A percentile compares a stretch with the other conserved stretches of the same genome.
Conservation (phyloP, 2,329 filamentous ascomycete species). For the Microascus cirrosus region DNA sequence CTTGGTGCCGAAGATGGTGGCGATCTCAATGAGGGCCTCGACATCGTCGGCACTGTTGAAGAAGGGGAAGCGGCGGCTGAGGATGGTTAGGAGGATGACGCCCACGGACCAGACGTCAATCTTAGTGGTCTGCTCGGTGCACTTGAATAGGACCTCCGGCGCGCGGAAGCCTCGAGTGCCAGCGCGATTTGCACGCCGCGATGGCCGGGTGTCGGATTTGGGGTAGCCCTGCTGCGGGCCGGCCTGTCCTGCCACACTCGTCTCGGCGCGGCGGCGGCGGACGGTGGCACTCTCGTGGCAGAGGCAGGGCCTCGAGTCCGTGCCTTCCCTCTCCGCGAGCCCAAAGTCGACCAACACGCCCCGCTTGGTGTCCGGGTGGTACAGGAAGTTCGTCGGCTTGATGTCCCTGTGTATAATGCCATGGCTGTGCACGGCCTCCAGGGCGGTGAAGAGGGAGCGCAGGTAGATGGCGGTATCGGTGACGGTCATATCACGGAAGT, state of each 20-base stretch:
- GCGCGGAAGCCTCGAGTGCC: constrained; percentile 93
- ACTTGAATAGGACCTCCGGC: constrained; percentile 94
- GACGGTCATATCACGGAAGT: constrained; percentile 84
- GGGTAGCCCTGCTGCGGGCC: constrained; percentile 60
- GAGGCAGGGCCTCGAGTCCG: constrained; percentile 69
- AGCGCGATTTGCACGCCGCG: constrained; percentile 83
- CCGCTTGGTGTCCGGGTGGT: constrained; percentile 67
- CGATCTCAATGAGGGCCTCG: constrained; percentile 94
- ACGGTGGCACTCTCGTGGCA: constrained; percentile 57
- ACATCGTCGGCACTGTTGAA: constrained; percentile 99
- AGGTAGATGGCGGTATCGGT: constrained; percentile 85
- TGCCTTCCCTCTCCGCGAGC: constrained; percentile 76
- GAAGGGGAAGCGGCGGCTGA: constrained; percentile 89
- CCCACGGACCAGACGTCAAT: constrained; percentile 97
- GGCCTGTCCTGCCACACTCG: constrained; percentile 45
- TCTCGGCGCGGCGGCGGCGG: constrained; percentile 48
- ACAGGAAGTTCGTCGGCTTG: constrained; percentile 95
- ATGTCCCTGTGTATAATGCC: constrained; percentile 90
- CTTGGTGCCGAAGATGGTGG: constrained; percentile 80
- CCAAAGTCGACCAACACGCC: constrained; percentile 98
- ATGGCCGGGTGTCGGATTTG: constrained; percentile 79
- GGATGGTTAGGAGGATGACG: constrained; percentile 91
- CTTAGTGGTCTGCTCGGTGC: constrained; percentile 83
- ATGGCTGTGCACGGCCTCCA: constrained; percentile 71
- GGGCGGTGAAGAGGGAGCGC: constrained; percentile 72